Evolutionary conservation across 1,139 yeast genomes (phyloP), one percentile per base, ranked within the genome.

Genomic region (Pichiaceae sp.): DNA sequence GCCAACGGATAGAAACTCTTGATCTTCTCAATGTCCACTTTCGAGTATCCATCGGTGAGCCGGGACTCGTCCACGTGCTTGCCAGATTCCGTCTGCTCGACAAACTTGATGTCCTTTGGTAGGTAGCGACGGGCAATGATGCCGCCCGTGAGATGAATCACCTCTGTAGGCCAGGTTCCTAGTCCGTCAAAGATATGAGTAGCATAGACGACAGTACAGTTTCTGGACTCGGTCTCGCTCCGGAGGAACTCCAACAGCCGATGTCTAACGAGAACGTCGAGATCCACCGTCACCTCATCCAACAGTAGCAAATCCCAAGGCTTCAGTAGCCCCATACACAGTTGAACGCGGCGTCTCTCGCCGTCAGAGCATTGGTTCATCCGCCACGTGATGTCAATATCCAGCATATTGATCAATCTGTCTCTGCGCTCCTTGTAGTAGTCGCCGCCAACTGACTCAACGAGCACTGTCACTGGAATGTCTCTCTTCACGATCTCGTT

Each of bases 151-250:
- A 91, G 65, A 58, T 91, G 97, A n/a, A 81, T 68, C 11, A 91
- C 66, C 38, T 80, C 68, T 36, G 93, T 84, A 33, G 96, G 94
- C 96, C 97, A 91, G 30, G 58, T 59, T 15, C 85, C 86, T 42
- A 91, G 69, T 0, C 98, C 98, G 53, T 91, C 98, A 57, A 91
- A 91, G 36, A 91, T 91, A 54, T 91, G 98, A 0, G 98, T 91
- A 1, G 98, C 98, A 56, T 91, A 91, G 5, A 91, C 71, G 44
- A 80, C 80, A 35, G 85, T 71, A 43, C 94, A 80, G 17, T 70
- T 61, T 41, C 97, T 66, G 0, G 62, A 50, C 32, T 62, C 63
- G 8, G 96, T 85, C 56, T 91, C 98, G 15, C 59, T 54, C 46
- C 70, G 72, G 50, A 91, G 66, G 53, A 84, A 91, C 2, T 68